Percentiles rank a stretch among this genome's conserved stretches.
Evolutionary conservation across 1,139 yeast genomes (phyloP).

Genomic region (Sugiyamaella japonica): DNA sequence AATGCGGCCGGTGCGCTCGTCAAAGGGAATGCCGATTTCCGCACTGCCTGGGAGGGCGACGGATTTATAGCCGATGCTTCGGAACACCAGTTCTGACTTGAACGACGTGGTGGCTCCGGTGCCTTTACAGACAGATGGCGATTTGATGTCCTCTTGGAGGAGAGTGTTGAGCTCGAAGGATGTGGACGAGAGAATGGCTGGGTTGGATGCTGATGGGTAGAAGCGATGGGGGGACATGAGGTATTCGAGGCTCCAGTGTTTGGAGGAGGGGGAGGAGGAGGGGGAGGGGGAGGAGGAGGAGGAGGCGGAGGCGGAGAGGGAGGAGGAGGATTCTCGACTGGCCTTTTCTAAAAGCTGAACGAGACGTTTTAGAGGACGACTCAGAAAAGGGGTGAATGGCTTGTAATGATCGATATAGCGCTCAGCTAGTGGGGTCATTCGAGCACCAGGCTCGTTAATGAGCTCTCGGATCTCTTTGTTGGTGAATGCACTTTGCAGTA

Average conservation of each 20-base stretch:
- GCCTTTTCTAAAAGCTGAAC: slow-evolving; percentile 61
- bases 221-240: slow-evolving; percentile 66
- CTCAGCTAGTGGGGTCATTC: slow-evolving; percentile 57
- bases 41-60: slow-evolving; percentile 59
- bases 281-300: slow-evolving; percentile 17
- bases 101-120: slow-evolving; percentile 46
- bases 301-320: slow-evolving; percentile 19
- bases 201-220: slow-evolving; percentile 40
- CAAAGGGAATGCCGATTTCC: slow-evolving; percentile 54
- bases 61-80: slow-evolving; percentile 85
- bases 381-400: slow-evolving; percentile 46
- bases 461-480: slow-evolving; percentile 90
- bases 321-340: neutral
- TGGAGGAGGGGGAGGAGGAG: slow-evolving; percentile 30
- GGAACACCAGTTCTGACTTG: slow-evolving; percentile 67
- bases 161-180: slow-evolving; percentile 52
- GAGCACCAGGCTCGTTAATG: slow-evolving; percentile 59
- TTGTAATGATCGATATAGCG: slow-evolving; percentile 47
- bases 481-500: slow-evolving; percentile 78
- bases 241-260: slow-evolving; percentile 69
- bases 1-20: slow-evolving; percentile 52
- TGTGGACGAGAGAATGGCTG: slow-evolving; percentile 48
- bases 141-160: slow-evolving; percentile 34
- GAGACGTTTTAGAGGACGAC: slow-evolving; percentile 70
- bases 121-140: slow-evolving; percentile 43